Evolutionary conservation across 306 rosid species (phyloP).

Genomic region (Dryas alaskensis): DNA sequence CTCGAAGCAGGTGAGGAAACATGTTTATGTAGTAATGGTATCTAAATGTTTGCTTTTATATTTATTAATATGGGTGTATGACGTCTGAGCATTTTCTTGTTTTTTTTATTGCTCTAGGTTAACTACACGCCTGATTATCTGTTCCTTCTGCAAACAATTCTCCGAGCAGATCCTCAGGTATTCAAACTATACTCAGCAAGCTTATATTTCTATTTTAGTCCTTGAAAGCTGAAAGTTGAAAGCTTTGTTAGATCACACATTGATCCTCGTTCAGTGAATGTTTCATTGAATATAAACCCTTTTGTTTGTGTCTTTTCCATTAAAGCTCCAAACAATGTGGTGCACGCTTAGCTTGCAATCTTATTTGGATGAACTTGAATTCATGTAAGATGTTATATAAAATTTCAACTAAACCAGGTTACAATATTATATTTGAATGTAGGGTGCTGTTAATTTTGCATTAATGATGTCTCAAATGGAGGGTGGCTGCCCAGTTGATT

Average conservation of each 20-base stretch:
- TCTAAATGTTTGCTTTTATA: slow-evolving; percentile 2
- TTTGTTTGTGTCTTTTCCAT: slow-evolving; percentile 12
- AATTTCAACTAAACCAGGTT: slow-evolving; percentile 4
- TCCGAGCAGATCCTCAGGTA: slow-evolving; percentile 97
- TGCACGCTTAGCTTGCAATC: not conserved
- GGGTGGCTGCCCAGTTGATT: slow-evolving; percentile 98
- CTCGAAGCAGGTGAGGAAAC: slow-evolving; percentile 80
- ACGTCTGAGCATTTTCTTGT: slow-evolving; percentile 25
- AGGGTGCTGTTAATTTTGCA: slow-evolving; percentile 99
- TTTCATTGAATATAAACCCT: not conserved
- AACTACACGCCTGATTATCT: slow-evolving; percentile 97
- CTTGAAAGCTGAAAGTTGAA: slow-evolving; percentile 8
- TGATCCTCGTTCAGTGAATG: not conserved
- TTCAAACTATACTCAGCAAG: slow-evolving; percentile 9
- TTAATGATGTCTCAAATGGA: slow-evolving; percentile 99
- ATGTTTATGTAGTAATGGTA: slow-evolving; percentile 7
- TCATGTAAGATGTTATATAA: not conserved
- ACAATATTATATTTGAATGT: slow-evolving; percentile 28
- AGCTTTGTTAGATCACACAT: not conserved
- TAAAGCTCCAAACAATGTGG: not conserved
- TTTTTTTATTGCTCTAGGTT: slow-evolving; percentile 60
- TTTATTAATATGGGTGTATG: not conserved
- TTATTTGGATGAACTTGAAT: not conserved
- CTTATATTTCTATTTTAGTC: slow-evolving; percentile 13
- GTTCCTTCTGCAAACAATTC: slow-evolving; percentile 95